Evolutionary conservation across 2,329 filamentous ascomycete species (phyloP), one percentile per base, ranked within the genome.

Genomic region (Exutisphaerella laricina): DNA sequence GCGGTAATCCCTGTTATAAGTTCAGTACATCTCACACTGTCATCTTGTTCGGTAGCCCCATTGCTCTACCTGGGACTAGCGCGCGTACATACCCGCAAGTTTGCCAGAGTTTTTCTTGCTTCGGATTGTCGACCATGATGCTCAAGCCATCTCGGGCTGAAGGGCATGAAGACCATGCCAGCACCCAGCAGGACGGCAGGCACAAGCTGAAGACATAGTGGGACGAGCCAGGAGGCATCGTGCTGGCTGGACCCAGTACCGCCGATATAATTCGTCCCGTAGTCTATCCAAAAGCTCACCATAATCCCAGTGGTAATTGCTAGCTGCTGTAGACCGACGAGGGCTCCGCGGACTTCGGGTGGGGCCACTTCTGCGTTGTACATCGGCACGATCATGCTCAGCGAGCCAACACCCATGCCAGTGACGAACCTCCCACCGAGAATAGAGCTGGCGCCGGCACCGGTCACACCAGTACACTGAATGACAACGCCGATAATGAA

Each of bases 121-220:
- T 89, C 84, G 0, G 72, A 72, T 56, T 88, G 83, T 25, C 83
- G 79, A 43, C 69, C 70, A 55, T 85, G 80, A 60, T 87, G 79
- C 6, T 85, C 67, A 1, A 90, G 73, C 84, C 84, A 88, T 53
- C 85, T 74, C 0, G 85, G 85, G 0, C 78, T 84, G 65, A 84
- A 88, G 0, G 85, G 85, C 83, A 89, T 86, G 66, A 85, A 54
- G 13, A 53, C 41, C 75, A 88, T 88, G 26, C 85, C 84, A 8
- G 74, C 55, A 20, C 82, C 77, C 1, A 90, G 74, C 3, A 87
- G 54, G 2, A 80, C 54, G 1, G 82, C 84, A 0, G 84, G 84
- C 0, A 73, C 70, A 3, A 88, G 70, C 56, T 90, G 85, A 0
- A 89, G 70, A 51, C 77, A 81, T 38, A 87, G 78, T 0, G 85